phyloP scores from a whole-genome alignment of 306 rosid species.

The Lathyrus oleraceus region DNA sequence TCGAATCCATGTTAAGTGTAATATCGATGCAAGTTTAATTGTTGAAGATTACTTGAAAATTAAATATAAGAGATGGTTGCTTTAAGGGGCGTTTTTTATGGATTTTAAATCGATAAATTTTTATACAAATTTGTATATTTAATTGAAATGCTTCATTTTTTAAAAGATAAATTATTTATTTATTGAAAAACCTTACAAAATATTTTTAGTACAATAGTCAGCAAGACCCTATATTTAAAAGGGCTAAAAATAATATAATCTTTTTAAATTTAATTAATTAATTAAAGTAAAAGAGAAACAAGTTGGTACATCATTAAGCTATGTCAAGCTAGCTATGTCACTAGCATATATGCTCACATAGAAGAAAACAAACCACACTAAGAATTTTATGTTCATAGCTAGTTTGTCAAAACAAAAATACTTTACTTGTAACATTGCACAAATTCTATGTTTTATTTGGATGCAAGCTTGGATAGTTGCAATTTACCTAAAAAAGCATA shows the following conservation, averaged over 20 bases:
- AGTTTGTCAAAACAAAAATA: constrained; percentile 28
- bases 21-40: too few species aligned
- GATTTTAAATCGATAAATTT: too few species aligned
- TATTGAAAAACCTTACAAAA: too few species aligned
- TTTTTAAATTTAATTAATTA: background rate
- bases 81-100: too few species aligned
- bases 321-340: constrained; percentile 3
- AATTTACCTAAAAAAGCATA: constrained; percentile 24
- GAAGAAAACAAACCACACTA: constrained; percentile 16
- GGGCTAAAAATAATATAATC: background rate
- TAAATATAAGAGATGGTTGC: too few species aligned
- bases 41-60: too few species aligned
- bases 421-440: constrained; percentile 29
- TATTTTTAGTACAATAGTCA: too few species aligned
- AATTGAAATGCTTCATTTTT: too few species aligned
- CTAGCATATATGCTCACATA: constrained; percentile 26
- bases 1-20: too few species aligned
- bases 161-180: too few species aligned
- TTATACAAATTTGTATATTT: too few species aligned
- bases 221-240: too few species aligned
- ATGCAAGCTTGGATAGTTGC: background rate
- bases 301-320: constrained; percentile 19
- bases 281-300: constrained; percentile 30
- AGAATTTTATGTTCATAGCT: background rate
- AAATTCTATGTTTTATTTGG: background rate